Evolutionary conservation across 2,329 filamentous ascomycete species (phyloP).

Genomic region (Fusarium vanettenii): DNA sequence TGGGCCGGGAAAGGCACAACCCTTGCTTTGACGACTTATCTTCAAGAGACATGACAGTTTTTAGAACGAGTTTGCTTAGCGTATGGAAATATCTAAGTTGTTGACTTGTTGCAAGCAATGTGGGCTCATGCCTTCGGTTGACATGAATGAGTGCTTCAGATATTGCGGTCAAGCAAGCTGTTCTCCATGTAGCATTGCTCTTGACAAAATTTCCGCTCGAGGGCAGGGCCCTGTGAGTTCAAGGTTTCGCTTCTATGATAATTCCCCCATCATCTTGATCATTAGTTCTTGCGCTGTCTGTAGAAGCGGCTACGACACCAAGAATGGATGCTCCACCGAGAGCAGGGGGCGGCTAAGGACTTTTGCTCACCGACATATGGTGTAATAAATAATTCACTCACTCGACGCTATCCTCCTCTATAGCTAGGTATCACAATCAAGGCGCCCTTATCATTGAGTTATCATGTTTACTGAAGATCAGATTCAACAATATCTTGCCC

Average conservation of each 20-base stretch:
- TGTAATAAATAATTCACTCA: background rate
- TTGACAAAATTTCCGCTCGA: background rate
- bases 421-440: background rate
- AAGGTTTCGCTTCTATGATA: background rate
- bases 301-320: background rate
- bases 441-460: background rate
- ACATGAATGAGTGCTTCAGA: background rate
- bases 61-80: background rate
- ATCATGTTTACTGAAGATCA: conserved; percentile 3
- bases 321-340: background rate
- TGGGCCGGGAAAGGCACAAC: background rate
- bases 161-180: background rate
- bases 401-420: too few relatives aligned
- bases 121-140: background rate
- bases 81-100: background rate
- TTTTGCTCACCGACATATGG: background rate
- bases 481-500: conserved; percentile 9
- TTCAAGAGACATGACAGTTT: background rate
- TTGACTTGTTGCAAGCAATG: background rate
- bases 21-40: background rate
- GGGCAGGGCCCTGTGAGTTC: background rate
- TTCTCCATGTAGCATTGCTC: background rate
- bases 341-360: background rate
- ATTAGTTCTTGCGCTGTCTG: background rate
- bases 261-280: background rate